Base-by-base conservation (phyloP, 2,329 filamentous ascomycete genomes). In the Drechslerella coelobrocha region DNA sequence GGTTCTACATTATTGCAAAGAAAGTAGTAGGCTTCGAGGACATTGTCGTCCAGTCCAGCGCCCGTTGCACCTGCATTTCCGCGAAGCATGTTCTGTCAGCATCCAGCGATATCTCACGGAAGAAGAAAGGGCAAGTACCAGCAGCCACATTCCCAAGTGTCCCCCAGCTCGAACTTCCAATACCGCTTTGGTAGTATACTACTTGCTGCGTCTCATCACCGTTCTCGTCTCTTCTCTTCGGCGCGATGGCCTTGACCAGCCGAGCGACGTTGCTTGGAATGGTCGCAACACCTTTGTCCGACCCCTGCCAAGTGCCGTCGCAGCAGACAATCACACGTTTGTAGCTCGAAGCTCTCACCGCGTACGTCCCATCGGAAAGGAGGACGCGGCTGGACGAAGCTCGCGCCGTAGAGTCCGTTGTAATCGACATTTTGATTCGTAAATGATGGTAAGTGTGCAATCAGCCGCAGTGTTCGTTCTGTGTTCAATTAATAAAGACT, bases 11-110 rank as follows among this genome's bases (percentile, higher is more conserved):
- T 88, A 74, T 83, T 82, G 62, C 84, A 86, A 1, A 88, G 79
- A 75, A 87, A 88, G 7, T 83, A 81, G 75, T 88, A 88, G 0
- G 85, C 84, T 76, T 87, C 85, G 8, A 85, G 82, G 57, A 88
- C 82, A 61, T 88, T 75, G 61, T 76, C 75, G 23, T 63, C 61
- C n/a, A 76, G 66, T 17, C 75, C 75, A 21, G 68, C 59, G 31
- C 74, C 75, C 19, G 73, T 75, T 12, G 73, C 74, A 26, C 74
- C 75, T 76, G 50, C 59, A 23, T 29, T 45, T 4, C n/a, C 19
- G n/a, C n/a, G 7, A 34, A 34, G 29, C 12, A 34, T 34, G 12
- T 34, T 14, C 37, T 9, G 37, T 14, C 17, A 19, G 41, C 41
- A 21, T 45, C 17, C 3, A 19, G 9, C 17, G 8, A 10, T 3